A percentile compares a stretch with the other conserved stretches of the same genome.
phyloP scores from a whole-genome alignment of 768 basidiomycete genomes.

The Russula sp. region DNA sequence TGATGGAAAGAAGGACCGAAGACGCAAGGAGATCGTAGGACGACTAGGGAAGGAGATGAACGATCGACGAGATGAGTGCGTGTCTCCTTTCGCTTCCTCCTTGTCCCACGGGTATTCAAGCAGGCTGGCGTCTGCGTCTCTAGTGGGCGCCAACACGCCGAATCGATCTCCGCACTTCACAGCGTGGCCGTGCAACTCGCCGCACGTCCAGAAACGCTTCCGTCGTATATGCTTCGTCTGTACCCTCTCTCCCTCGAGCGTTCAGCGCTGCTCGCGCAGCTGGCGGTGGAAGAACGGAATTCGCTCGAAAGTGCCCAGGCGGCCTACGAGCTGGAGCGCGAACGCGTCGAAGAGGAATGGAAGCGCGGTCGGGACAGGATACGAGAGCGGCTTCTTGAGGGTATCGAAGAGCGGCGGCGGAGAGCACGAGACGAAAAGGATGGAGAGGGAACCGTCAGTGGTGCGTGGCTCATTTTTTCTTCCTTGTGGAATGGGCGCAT shows the following conservation, averaged over 20 bases:
- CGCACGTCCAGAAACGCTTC: constrained; percentile 56
- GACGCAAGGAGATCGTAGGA: constrained; percentile 60
- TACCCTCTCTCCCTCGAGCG: constrained; percentile 72
- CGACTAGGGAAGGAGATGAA: constrained; percentile 66
- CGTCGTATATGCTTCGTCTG: constrained; percentile 62
- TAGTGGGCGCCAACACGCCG: constrained; percentile 55
- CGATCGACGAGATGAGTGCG: constrained; percentile 72
- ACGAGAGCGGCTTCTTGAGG: constrained; percentile 70
- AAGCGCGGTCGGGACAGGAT: constrained; percentile 65
- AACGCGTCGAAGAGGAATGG: constrained; percentile 79
- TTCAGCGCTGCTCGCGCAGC: constrained; percentile 60
- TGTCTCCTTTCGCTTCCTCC: constrained; percentile 18
- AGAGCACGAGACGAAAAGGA: constrained; percentile 84
- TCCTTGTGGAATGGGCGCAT: neutral
- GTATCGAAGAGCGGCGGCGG: constrained; percentile 74
- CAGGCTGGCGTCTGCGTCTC: constrained; percentile 6
- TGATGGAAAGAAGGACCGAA: constrained; percentile 54
- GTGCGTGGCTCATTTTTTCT: constrained; percentile 32
- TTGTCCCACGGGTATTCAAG: constrained; percentile 9
- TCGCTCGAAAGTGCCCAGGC: constrained; percentile 58
- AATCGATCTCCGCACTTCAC: constrained; percentile 55
- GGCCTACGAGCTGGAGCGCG: constrained; percentile 72
- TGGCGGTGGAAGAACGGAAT: constrained; percentile 60
- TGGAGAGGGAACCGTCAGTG: constrained; percentile 72
- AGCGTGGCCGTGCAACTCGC: constrained; percentile 53